Percentiles rank a stretch among this genome's conserved stretches.
Conservation (phyloP, 2,329 filamentous ascomycete species). For the Penicillium sp. region DNA sequence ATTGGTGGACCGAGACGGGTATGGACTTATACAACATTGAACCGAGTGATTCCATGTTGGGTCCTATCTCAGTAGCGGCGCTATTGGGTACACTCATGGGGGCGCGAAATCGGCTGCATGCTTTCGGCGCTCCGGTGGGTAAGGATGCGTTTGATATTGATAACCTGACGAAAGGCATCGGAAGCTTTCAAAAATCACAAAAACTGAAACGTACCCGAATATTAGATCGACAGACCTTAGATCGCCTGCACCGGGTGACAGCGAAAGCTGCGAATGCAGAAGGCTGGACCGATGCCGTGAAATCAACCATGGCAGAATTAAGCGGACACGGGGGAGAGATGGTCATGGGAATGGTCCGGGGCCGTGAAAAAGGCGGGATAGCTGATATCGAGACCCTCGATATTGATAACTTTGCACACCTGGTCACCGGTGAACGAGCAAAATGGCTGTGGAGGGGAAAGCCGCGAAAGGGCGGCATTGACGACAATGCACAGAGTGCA, state of each 20-base stretch:
- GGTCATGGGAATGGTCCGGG: slow-evolving; percentile 86
- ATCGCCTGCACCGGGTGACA: slow-evolving; percentile 68
- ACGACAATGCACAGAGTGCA: slow-evolving; percentile 27
- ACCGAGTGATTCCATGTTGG: slow-evolving; percentile 82
- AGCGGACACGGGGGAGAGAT: slow-evolving; percentile 90
- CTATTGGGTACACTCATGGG: slow-evolving; percentile 81
- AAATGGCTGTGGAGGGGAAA: slow-evolving; percentile 97
- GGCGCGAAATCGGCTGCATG: slow-evolving; percentile 77
- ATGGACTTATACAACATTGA: slow-evolving; percentile 86
- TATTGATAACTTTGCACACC: slow-evolving; percentile 72
- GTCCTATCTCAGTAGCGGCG: slow-evolving; percentile 81
- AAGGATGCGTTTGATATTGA: slow-evolving; percentile 89
- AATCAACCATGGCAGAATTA: slow-evolving; percentile 90
- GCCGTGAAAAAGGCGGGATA: slow-evolving; percentile 78
- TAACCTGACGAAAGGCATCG: slow-evolving; percentile 71
- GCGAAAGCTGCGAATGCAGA: slow-evolving; percentile 83
- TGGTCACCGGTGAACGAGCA: slow-evolving; percentile 71
- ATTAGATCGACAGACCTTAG: slow-evolving; percentile 73
- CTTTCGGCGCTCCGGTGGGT: slow-evolving; percentile 69
- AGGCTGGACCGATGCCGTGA: slow-evolving; percentile 85
- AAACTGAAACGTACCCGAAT: slow-evolving; percentile 69
- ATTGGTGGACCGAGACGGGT: slow-evolving; percentile 95
- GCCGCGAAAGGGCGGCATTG: slow-evolving; percentile 52
- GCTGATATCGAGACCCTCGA: slow-evolving; percentile 88
- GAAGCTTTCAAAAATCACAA: slow-evolving; percentile 79